A percentile compares a stretch with the other conserved stretches of the same genome.
phyloP scores from a whole-genome alignment of 2,329 filamentous ascomycete species.

The Penicillium sp. region DNA sequence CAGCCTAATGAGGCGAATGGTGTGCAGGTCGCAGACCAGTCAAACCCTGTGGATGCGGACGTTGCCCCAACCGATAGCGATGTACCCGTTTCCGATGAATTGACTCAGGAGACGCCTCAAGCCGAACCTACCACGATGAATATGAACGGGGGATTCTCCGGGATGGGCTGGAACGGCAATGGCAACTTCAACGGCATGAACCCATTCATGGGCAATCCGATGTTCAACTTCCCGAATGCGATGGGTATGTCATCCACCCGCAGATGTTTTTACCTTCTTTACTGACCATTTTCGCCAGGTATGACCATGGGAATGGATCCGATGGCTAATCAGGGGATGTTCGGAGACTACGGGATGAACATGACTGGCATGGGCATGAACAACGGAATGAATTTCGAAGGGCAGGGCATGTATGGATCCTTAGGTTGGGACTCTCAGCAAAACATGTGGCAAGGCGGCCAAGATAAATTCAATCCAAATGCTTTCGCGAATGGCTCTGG shows the following conservation, averaged over 20 bases:
- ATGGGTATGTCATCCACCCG: constrained; percentile 71
- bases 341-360: constrained; percentile 62
- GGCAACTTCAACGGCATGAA: constrained; percentile 73
- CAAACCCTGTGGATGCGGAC: constrained; percentile 7
- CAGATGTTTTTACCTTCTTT: not conserved
- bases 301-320: constrained; percentile 84
- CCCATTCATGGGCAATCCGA: constrained; percentile 58
- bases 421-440: constrained; percentile 75
- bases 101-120: constrained; percentile 1
- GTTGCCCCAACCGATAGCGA: constrained; percentile 17
- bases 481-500: constrained; percentile 71
- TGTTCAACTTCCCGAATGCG: constrained; percentile 70
- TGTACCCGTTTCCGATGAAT: not conserved
- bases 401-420: constrained; percentile 64
- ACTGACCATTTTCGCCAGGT: constrained; percentile 49
- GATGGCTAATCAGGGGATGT: constrained; percentile 52
- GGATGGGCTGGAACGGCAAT: constrained; percentile 62
- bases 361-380: constrained; percentile 88
- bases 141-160: constrained; percentile 54
- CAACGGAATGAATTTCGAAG: constrained; percentile 66
- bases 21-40: constrained; percentile 7
- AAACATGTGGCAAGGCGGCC: constrained; percentile 73
- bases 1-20: constrained; percentile 9
- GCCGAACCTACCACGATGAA: constrained; percentile 32
- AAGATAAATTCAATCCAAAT: constrained; percentile 90